Base-by-base conservation (phyloP, 139 green algal species). In the Medakamo hakoo region DNA sequence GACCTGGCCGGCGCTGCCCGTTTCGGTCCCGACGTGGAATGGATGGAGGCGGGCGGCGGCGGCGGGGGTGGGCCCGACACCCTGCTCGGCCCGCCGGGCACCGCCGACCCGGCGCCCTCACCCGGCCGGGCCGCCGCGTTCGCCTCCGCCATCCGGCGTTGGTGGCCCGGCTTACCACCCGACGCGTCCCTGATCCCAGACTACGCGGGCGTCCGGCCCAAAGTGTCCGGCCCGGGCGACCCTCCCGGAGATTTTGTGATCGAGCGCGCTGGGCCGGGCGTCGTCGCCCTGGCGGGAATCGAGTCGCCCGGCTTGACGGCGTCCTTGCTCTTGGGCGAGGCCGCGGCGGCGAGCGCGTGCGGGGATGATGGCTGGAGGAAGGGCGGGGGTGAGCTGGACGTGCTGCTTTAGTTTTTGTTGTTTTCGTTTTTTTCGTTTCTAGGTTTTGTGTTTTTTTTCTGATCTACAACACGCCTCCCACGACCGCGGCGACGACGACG, bases 21-120 rank as follows among this genome's bases (percentile, higher is more conserved):
- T n/a, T 97, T 97, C 68, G 90, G 90, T 0, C 90, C 90, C 0
- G 86, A 97, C 67, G 84, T 96, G 26, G 83, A 97, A 68, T 96
- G 86, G 86, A 60, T 93, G 3, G 56, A 57, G 20, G 23, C 26
- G 62, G 62, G 59, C 25, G 22, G 22, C 4, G 48, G 24, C 55
- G 40, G 40, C 16, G 16, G 40, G 9, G 40, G 40, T 16, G 40
- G 16, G 9, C 9, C 40, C 40, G 40, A 9, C 40, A 9, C 40
- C 16, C 40, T 52, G 9, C 40, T 52, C 40, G 40, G 40, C 40
- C 40, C 40, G 9, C 9, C 40, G 40, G 9, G 9, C 16, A 9
- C 40, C 40, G 40, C 9, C 40, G 40, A 21, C 9, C 40, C 40
- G 16, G 9, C 40, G 40, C 16, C 40, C 16, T n/a, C n/a, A n/a